Evolutionary conservation across 305 asterid genomes (phyloP).

Genomic region (Euphrasia arctica): DNA sequence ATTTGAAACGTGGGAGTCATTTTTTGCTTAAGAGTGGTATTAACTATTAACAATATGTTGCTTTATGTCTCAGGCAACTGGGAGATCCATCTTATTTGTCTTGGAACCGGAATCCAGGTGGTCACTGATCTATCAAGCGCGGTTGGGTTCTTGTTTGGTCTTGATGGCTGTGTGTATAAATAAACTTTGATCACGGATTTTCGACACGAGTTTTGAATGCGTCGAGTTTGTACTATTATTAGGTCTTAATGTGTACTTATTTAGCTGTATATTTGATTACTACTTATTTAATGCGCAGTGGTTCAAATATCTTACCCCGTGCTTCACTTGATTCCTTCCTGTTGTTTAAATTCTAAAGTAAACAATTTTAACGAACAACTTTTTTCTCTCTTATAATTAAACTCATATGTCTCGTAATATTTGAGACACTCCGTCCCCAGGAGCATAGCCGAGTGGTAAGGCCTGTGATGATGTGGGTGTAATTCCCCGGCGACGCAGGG

Average conservation of each 20-base stretch:
- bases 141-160: conserved; percentile 18
- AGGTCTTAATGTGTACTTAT: conserved; percentile 5
- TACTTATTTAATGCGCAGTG: not conserved
- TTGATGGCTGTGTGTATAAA: conserved; percentile 31
- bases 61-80: conserved; percentile 64
- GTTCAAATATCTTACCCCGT: too few species aligned
- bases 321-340: too few species aligned
- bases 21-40: not conserved
- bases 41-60: not conserved
- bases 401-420: too few species aligned
- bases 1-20: too few species aligned
- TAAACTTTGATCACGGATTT: conserved; percentile 17
- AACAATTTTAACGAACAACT: too few species aligned
- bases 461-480: too few species aligned
- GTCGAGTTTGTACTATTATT: conserved; percentile 18
- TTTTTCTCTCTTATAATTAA: too few species aligned
- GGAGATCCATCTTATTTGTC: conserved; percentile 98
- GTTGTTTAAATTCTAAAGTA: too few species aligned
- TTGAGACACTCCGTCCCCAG: too few species aligned
- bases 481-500: too few species aligned
- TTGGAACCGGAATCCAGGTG: conserved; percentile 93
- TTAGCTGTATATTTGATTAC: conserved; percentile 26
- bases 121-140: conserved; percentile 37
- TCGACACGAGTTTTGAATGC: conserved; percentile 23
- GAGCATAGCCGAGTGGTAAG: too few species aligned